phyloP scores from a whole-genome alignment of 1,284 basidiomycete genomes.

The Ceratobasidium sp. region DNA sequence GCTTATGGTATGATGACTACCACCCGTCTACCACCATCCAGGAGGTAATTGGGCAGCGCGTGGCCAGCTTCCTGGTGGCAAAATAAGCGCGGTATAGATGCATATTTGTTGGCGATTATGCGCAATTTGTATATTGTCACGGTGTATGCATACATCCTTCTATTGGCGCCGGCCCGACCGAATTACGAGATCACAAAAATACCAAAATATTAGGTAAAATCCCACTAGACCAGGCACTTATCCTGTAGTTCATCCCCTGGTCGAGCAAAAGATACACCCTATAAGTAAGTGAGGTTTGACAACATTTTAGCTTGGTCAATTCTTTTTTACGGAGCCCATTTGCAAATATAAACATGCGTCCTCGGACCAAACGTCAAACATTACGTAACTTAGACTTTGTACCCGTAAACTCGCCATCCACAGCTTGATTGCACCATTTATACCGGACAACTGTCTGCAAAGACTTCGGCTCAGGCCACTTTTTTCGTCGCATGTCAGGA shows the following conservation, averaged over 20 bases:
- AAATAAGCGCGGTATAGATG: background rate
- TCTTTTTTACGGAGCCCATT: background rate
- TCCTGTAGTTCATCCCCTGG: background rate
- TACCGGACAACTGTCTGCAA: constrained; percentile 30
- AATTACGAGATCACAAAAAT: no score
- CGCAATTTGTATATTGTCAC: no score
- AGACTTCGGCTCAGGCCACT: constrained; percentile 11
- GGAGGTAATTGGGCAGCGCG: constrained; percentile 46
- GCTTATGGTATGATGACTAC: constrained; percentile 62
- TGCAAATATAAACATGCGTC: background rate
- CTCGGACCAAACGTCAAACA: background rate
- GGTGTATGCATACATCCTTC: no score
- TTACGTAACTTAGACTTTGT: constrained; percentile 29
- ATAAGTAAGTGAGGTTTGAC: background rate
- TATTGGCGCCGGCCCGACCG: no score
- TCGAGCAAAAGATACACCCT: background rate
- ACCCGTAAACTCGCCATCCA: constrained; percentile 31
- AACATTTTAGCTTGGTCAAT: background rate
- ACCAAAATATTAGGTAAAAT: no score
- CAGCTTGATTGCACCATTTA: constrained; percentile 34
- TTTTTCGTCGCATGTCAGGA: constrained; percentile 28
- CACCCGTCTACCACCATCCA: constrained; percentile 47
- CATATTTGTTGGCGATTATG: no score
- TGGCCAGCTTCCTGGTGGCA: constrained; percentile 43
- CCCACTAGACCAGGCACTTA: no score